Evolutionary conservation across 2,329 filamentous ascomycete genomes (phyloP), one percentile per base, ranked within the genome.

Genomic region (Trichoderma polysporum): DNA sequence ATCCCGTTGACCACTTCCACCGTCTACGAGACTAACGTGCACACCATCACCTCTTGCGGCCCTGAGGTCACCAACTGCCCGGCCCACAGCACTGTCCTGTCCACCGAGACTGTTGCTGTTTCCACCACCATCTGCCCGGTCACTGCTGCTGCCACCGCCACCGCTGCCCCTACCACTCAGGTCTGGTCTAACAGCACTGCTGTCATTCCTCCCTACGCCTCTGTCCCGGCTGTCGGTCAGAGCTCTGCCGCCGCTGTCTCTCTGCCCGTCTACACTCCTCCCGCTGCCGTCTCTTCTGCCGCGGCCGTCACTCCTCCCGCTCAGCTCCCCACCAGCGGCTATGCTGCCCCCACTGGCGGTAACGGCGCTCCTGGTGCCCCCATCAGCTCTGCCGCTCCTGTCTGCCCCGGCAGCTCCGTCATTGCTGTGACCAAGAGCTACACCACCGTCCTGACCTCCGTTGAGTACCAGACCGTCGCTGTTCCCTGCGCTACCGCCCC

Each of bases 11-110:
- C 83, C 73, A 84, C 84, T 71, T 80, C 78, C 66, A 84, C 85
- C 76, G 79, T 88, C 81, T 87, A 84, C 83, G 76, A 80, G 72
- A 88, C 86, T 76, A 81, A 82, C 73, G 79, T 88, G 76, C 80
- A 85, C 67, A 90, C 87, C 79, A 79, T 89, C 82, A 89, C 85
- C 79, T 83, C 82, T 66, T 90, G 87, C 82, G 82, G 79, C 67
- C 80, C 86, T 58, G 82, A 82, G 69, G 86, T 90, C 74, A 84
- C 85, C 77, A 75, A 90, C 86, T 91, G 89, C 85, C 85, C 85
- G 68, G 77, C 77, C 39, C 75, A 74, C 71, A 76, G 75, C 74
- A 79, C 76, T 68, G 72, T 77, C 67, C 67, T 77, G 64, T 69
- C 71, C 52, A 81, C 79, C 63, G 74, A 78, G 75, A 78, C 77